These are phyloP conservation scores for Cercospora zeina DNA, from an alignment of 2,329 filamentous ascomycete species.

Conservation along the genomic window DNA sequence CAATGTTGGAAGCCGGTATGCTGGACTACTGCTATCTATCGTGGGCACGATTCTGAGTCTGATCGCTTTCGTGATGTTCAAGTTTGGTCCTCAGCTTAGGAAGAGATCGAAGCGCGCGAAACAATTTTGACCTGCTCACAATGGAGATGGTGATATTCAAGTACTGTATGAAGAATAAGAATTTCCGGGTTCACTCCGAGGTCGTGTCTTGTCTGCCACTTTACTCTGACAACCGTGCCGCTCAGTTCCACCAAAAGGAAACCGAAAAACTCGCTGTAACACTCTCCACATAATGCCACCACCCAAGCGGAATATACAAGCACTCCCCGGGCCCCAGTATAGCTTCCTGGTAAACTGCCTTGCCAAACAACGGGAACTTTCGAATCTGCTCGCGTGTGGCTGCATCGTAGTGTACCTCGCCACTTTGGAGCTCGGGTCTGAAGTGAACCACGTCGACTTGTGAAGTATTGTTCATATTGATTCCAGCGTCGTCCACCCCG, in stretches of 20 bases:
- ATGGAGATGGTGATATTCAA: background rate
- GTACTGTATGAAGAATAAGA: background rate
- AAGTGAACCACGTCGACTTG: slow-evolving; percentile 62
- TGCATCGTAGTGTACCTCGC: background rate
- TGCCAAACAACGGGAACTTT: slow-evolving; percentile 57
- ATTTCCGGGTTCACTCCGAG: background rate
- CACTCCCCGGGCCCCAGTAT: slow-evolving; percentile 79
- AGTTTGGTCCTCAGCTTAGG: slow-evolving; percentile 27
- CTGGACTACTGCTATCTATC: slow-evolving; percentile 52
- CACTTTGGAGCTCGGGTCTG: slow-evolving; percentile 11
- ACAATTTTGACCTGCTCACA: slow-evolving; percentile 22
- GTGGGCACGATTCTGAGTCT: slow-evolving; percentile 48
- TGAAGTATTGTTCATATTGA: slow-evolving; percentile 94
- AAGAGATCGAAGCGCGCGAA: slow-evolving; percentile 27
- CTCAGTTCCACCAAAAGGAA: slow-evolving; percentile 89
- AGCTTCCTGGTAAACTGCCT: slow-evolving; percentile 70
- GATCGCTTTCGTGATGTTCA: slow-evolving; percentile 45
- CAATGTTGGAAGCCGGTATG: slow-evolving; percentile 56
- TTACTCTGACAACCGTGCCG: background rate
- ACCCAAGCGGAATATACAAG: slow-evolving; percentile 86
- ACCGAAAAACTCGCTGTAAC: slow-evolving; percentile 88
- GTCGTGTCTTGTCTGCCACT: background rate
- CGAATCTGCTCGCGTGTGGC: slow-evolving; percentile 1
- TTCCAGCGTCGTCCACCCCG: slow-evolving; percentile 62
- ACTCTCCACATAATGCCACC: slow-evolving; percentile 97